Base-by-base conservation (phyloP, 495 filamentous ascomycete species). In the Friedmanniomyces simplex region DNA sequence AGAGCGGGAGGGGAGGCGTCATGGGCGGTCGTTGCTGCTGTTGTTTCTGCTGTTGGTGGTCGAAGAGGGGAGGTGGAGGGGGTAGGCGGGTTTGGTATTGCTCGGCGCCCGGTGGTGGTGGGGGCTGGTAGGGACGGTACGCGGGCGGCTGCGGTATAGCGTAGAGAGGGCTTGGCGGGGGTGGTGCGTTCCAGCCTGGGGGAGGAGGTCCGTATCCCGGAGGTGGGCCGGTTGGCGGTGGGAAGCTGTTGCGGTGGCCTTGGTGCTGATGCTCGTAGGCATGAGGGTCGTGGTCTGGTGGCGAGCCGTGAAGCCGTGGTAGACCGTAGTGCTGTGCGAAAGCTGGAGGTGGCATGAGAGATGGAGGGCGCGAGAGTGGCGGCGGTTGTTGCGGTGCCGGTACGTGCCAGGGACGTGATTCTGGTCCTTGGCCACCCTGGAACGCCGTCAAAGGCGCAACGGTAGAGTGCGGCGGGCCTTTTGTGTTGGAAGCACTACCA, bases 191-290 rank as follows among this genome's bases (percentile, higher is more conserved):
- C 22, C 12, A 12, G 6, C 21, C 12, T 28, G 57, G 32, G 11
- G 56, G 42, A 36, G 43, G 45, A 1, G 48, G 47, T 21, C 18
- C 22, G 37, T 20, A 34, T 18, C n/a, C 30, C 3, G 30, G 3
- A 10, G 10, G 26, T 2, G 49, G 49, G 1, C 2, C n/a, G 16
- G 4, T 26, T 5, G 5, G 53, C 10, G 59, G 47, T 32, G 59
- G 52, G 39, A 34, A 56, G 47, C 57, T 63, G 46, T 63, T 58
- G 18, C 57, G 61, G 24, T 59, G 56, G 5, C 53, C n/a, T 28
- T 24, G 48, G 42, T 18, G 8, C 10, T 57, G 54, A 21, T 13
- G 39, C 18, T 43, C 39, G 46, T 49, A 6, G 24, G 2, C 3
- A 21, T 24, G 21, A 18, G 6, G 6, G 46, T 49, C 46, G 46